phyloP scores from a whole-genome alignment of 805 yeast genomes.

The Starmerella potacharoeniae region DNA sequence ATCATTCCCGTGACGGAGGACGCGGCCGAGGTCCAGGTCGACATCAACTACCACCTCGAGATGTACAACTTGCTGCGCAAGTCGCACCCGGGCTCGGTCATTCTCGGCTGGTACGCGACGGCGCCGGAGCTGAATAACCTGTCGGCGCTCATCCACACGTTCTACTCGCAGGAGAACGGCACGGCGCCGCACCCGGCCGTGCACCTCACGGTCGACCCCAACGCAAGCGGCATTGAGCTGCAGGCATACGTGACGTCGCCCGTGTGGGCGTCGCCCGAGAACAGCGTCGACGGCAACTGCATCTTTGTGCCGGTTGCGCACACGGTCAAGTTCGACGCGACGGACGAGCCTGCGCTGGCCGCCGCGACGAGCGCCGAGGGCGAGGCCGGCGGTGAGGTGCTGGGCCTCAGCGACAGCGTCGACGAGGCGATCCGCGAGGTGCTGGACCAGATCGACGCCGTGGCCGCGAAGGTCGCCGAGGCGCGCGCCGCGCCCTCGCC shows the following conservation, averaged over 20 bases:
- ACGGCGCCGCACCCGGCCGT: conserved; percentile 68
- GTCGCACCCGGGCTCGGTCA: conserved; percentile 65
- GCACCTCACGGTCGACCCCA: conserved; percentile 60
- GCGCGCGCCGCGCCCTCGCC: conserved; percentile 8
- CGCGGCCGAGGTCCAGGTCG: conserved; percentile 65
- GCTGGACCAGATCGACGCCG: conserved; percentile 30
- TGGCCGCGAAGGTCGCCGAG: conserved; percentile 10
- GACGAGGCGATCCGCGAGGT: conserved; percentile 30
- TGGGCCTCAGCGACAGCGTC: conserved; percentile 30
- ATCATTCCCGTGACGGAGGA: conserved; percentile 61
- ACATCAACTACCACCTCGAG: conserved; percentile 61
- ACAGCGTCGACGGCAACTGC: conserved; percentile 33
- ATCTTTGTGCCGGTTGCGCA: conserved; percentile 70
- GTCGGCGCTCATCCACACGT: conserved; percentile 70
- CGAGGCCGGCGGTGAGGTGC: conserved; percentile 24
- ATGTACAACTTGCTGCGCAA: conserved; percentile 61
- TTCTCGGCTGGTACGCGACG: conserved; percentile 74
- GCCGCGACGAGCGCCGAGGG: conserved; percentile 28
- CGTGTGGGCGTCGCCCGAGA: conserved; percentile 35
- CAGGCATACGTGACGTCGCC: conserved; percentile 75
- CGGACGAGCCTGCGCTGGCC: conserved; percentile 37
- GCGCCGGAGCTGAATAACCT: conserved; percentile 51
- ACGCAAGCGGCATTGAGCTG: conserved; percentile 37
- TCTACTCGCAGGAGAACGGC: conserved; percentile 60
- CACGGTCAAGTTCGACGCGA: conserved; percentile 43